A percentile compares a stretch with the other conserved stretches of the same genome.
These are phyloP conservation scores for Chrysoporthe deuterocubensis DNA, from an alignment of 2,329 filamentous ascomycete species.

Conservation along the genomic window DNA sequence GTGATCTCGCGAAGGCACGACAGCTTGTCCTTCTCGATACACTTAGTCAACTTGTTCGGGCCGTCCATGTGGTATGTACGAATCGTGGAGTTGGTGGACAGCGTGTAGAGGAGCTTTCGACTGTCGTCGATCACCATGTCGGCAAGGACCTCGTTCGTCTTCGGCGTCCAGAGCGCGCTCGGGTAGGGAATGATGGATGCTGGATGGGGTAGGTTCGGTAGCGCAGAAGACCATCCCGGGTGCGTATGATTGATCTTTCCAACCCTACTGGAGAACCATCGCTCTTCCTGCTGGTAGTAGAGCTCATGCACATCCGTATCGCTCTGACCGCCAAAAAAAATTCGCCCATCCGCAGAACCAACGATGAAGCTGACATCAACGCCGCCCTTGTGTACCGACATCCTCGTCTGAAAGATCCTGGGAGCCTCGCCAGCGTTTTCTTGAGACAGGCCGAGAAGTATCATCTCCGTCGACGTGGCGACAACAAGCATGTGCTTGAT, in stretches of 20 bases:
- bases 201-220: constrained; percentile 53
- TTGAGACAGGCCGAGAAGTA: constrained; percentile 79
- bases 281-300: constrained; percentile 95
- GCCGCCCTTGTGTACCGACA: constrained; percentile 77
- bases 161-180: constrained; percentile 54
- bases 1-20: constrained; percentile 73
- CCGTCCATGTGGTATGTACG: constrained; percentile 86
- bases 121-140: constrained; percentile 90
- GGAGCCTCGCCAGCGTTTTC: constrained; percentile 64
- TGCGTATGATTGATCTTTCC: constrained; percentile 88
- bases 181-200: constrained; percentile 47
- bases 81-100: constrained; percentile 87
- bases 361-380: constrained; percentile 78
- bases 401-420: constrained; percentile 84
- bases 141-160: constrained; percentile 65
- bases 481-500: constrained; percentile 91
- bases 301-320: constrained; percentile 93
- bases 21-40: constrained; percentile 68
- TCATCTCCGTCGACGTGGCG: constrained; percentile 82
- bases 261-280: constrained; percentile 90
- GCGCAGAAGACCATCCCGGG: constrained; percentile 69
- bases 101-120: constrained; percentile 84
- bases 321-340: constrained; percentile 84
- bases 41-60: constrained; percentile 62
- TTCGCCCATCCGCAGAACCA: constrained; percentile 82